Evolutionary conservation across 2,329 filamentous ascomycete species (phyloP).

Genomic region (Boeremia lycopersici): DNA sequence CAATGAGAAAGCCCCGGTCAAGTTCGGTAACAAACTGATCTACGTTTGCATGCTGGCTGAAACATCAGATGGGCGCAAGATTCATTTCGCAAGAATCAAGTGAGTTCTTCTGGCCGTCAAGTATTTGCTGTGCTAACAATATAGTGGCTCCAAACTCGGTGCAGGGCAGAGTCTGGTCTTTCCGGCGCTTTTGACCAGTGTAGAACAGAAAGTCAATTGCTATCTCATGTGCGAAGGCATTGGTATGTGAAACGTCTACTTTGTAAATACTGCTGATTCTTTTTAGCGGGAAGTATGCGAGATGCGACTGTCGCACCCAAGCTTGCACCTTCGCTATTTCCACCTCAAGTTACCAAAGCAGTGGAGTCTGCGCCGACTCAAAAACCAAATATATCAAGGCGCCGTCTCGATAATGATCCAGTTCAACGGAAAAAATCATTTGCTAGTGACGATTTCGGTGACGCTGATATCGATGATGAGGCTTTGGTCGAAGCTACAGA

Average conservation of each 20-base stretch:
- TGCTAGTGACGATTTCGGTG: slow-evolving; percentile 58
- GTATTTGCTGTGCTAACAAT: slow-evolving; percentile 19
- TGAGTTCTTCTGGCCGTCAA: slow-evolving; percentile 27
- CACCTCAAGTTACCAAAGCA: slow-evolving; percentile 23
- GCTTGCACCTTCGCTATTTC: slow-evolving; percentile 55
- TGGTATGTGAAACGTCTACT: slow-evolving; percentile 51
- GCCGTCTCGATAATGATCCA: slow-evolving; percentile 28
- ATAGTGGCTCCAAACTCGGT: slow-evolving; percentile 70
- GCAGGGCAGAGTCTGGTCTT: slow-evolving; percentile 66
- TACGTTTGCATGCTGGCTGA: slow-evolving; percentile 77
- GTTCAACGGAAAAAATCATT: slow-evolving; percentile 14
- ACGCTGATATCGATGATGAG: slow-evolving; percentile 59
- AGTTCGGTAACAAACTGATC: slow-evolving; percentile 69
- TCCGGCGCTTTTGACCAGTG: slow-evolving; percentile 59
- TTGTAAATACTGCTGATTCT: slow-evolving; percentile 9
- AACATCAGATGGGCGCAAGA: slow-evolving; percentile 69
- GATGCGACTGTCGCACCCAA: slow-evolving; percentile 59
- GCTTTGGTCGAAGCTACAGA: slow-evolving; percentile 56
- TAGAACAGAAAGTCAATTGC: slow-evolving; percentile 66
- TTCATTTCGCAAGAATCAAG: slow-evolving; percentile 71
- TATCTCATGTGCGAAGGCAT: slow-evolving; percentile 86
- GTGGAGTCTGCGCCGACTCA: slow-evolving; percentile 18
- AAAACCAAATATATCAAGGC: slow-evolving; percentile 39
- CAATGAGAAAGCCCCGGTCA: slow-evolving; percentile 66
- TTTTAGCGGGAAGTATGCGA: slow-evolving; percentile 61